These are phyloP conservation scores for Fusarium sarcochroum DNA, from an alignment of 2,329 filamentous ascomycete genomes.

Conservation along the genomic window DNA sequence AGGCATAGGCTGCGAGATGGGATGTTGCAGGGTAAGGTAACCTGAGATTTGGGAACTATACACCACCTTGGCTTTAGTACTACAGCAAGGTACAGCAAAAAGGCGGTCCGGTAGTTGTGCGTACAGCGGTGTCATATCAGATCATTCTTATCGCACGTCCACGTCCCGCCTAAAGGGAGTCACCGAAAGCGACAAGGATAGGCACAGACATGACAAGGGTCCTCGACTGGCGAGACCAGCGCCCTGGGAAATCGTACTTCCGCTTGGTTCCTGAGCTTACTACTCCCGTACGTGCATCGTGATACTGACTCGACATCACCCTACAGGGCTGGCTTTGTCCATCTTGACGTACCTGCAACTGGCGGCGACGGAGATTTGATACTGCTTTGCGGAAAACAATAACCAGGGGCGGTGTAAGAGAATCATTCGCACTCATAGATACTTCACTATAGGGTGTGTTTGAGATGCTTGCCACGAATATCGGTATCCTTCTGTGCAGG, in stretches of 20 bases:
- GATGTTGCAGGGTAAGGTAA: conserved; percentile 45
- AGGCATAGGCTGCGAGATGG: conserved; percentile 29
- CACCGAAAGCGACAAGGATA: conserved; percentile 36
- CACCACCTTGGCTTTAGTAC: conserved; percentile 23
- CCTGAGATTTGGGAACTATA: conserved; percentile 39
- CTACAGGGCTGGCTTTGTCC: conserved; percentile 10
- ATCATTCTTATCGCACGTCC: conserved; percentile 48
- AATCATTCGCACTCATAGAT: neutral
- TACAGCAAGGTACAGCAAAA: conserved; percentile 6
- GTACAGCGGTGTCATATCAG: conserved; percentile 40
- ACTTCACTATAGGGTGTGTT: conserved; percentile 2
- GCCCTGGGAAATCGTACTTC: conserved; percentile 6
- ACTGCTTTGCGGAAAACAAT: neutral
- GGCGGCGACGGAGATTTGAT: conserved; percentile 1
- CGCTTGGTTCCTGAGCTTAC: conserved; percentile 14
- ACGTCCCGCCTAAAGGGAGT: conserved; percentile 28
- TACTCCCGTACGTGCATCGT: neutral
- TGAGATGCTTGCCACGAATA: neutral
- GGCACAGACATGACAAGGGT: conserved; percentile 5
- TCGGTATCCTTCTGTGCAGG: conserved; percentile 1
- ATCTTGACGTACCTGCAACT: conserved; percentile 8
- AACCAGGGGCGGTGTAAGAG: conserved; percentile 5
- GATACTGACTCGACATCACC: conserved; percentile 19
- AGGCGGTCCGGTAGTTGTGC: conserved; percentile 44
- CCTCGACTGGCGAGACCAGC: conserved; percentile 8